Conservation (phyloP, 148 eudicot genomes). For the Linanthus parryae region DNA sequence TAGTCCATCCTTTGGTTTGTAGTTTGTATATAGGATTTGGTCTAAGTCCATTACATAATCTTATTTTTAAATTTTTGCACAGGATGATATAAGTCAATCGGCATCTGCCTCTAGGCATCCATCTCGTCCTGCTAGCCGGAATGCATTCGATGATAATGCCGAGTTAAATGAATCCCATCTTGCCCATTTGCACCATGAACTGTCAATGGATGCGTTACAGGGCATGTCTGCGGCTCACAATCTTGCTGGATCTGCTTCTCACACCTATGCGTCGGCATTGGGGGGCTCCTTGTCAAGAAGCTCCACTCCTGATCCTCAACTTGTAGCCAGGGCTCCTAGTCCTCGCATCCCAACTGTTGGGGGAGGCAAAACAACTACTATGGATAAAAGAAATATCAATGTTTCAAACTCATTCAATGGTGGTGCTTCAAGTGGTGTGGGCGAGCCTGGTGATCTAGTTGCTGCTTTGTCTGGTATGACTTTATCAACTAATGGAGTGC, state of each 20-base stretch:
- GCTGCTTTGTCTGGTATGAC: constrained; percentile 63
- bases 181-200: constrained; percentile 43
- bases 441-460: constrained; percentile 36
- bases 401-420: constrained; percentile 35
- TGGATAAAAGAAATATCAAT: constrained; percentile 46
- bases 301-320: constrained; percentile 68
- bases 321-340: constrained; percentile 57
- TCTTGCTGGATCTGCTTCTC: constrained; percentile 39
- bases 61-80: too few species aligned
- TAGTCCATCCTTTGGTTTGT: too few species aligned
- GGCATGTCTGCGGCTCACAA: not conserved
- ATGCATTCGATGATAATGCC: constrained; percentile 39
- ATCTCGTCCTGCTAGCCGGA: constrained; percentile 65
- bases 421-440: constrained; percentile 26
- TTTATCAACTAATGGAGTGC: constrained; percentile 35
- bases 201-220: constrained; percentile 38
- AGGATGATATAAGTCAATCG: constrained; percentile 62
- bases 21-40: too few species aligned
- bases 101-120: constrained; percentile 40
- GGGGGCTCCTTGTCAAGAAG: constrained; percentile 73
- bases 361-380: constrained; percentile 48
- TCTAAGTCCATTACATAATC: too few species aligned
- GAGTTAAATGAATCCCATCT: constrained; percentile 42
- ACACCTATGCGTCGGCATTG: constrained; percentile 69
- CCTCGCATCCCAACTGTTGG: constrained; percentile 69